Base-by-base conservation (phyloP, 352 stramenopile genomes). In the Phytophthora podocarpi region DNA sequence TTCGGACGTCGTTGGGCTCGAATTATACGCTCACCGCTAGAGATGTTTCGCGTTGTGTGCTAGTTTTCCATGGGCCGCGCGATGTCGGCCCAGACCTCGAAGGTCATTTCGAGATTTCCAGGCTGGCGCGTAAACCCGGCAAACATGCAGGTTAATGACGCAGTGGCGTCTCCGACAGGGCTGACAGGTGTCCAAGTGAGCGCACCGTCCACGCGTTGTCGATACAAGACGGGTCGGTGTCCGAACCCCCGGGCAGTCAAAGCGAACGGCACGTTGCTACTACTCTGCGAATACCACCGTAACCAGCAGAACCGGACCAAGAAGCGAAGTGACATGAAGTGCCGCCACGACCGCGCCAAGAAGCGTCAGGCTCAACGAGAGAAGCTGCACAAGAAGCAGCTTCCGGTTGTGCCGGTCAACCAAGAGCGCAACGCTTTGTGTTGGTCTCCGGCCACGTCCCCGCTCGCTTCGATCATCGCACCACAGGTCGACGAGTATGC, bases 301-400 rank as follows among this genome's bases (percentile, higher is more conserved):
- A 76, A 75, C 52, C 85, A 93, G 57, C 84, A 93, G 59, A 95
- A 95, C 47, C 75, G 85, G n/a, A 93, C 85, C 21, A 95, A 95
- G 70, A 93, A 93, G 61, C 82, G 83, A 7, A 93, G 83, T 49
- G 85, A 95, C 56, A 82, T 89, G 59, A 91, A 93, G 58, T 90
- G 89, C 65, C 73, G 84, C 13, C 75, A 87, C 24, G 59, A 90
- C 45, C 83, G 83, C 13, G 75, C 79, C 36, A 78, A 76, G 54
- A 89, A 90, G 50, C 81, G 83, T 5, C 55, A 80, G 47, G 53
- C 64, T 2, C 53, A 74, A 24, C 74, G 75, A 4, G 59, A 76
- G 28, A 54, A 58, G 23, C 28, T 64, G 9, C 49, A 64, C 3
- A 59, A 42, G 27, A 67, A 67, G 12, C 47, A 61, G 15, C 54